Conservation (phyloP, 2,329 filamentous ascomycete genomes). For the Phyllosticta paracitricarpa region DNA sequence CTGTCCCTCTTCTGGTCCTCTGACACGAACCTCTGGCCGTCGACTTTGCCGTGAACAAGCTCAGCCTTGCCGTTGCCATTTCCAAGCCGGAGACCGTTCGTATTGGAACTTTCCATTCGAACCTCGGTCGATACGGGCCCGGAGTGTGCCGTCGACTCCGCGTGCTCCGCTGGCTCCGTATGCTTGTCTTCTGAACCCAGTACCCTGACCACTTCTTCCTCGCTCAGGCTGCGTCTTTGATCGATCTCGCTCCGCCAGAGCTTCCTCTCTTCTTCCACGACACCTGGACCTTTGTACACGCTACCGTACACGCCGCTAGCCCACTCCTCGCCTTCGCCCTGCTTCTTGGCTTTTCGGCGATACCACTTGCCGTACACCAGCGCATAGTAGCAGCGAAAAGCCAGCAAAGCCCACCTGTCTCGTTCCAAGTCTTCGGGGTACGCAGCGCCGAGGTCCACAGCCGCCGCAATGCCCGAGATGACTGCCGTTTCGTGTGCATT, state of each 20-base stretch:
- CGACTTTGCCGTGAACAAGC: neutral
- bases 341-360: constrained; percentile 30
- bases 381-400: constrained; percentile 53
- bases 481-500: constrained; percentile 62
- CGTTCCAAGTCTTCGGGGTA: constrained; percentile 54
- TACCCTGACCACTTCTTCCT: neutral
- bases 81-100: neutral
- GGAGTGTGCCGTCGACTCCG: neutral
- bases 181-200: neutral
- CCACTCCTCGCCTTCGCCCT: constrained; percentile 45
- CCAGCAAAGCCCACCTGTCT: constrained; percentile 51
- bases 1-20: neutral
- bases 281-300: constrained; percentile 50
- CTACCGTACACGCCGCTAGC: constrained; percentile 50
- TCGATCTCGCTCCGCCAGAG: constrained; percentile 42
- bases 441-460: constrained; percentile 55
- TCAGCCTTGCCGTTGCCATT: neutral
- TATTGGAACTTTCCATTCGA: neutral
- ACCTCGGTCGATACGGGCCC: neutral
- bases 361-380: constrained; percentile 55
- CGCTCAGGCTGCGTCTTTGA: neutral
- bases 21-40: neutral
- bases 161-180: neutral
- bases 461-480: constrained; percentile 61
- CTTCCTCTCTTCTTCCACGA: constrained; percentile 41